A percentile compares a stretch with the other conserved stretches of the same genome.
Conservation (phyloP, 2,329 filamentous ascomycete genomes). For the Neofusicoccum cordaticola region DNA sequence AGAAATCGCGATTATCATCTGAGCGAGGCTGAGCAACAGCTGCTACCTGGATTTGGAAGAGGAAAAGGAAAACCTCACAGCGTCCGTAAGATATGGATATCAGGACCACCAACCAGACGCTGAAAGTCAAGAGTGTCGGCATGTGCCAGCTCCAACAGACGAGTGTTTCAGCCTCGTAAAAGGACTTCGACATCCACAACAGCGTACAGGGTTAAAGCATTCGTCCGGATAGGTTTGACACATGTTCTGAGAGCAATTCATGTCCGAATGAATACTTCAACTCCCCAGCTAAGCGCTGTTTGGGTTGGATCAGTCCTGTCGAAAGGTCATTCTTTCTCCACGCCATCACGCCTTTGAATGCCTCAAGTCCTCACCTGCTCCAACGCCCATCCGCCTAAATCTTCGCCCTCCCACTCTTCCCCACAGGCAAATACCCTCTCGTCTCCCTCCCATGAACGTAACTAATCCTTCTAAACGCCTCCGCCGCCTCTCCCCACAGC, state of each 20-base stretch:
- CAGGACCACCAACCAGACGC: too few relatives aligned
- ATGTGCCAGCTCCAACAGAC: too few relatives aligned
- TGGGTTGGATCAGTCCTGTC: too few relatives aligned
- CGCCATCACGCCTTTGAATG: too few relatives aligned
- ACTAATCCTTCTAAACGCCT: slow-evolving; percentile 51
- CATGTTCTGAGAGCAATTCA: background rate
- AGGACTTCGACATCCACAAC: too few relatives aligned
- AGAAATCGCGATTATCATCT: too few relatives aligned
- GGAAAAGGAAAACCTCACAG: too few relatives aligned
- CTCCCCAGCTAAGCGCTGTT: background rate
- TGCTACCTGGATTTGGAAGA: too few relatives aligned
- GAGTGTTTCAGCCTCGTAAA: too few relatives aligned
- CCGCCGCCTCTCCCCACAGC: slow-evolving; percentile 53
- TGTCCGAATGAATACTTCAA: background rate
- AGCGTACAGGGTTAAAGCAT: background rate
- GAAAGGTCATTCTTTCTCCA: background rate
- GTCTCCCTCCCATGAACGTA: slow-evolving; percentile 51
- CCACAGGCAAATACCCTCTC: slow-evolving; percentile 28
- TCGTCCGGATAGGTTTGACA: background rate
- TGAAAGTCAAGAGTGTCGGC: too few relatives aligned
- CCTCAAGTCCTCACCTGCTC: background rate
- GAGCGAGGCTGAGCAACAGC: too few relatives aligned
- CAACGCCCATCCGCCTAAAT: slow-evolving; percentile 32
- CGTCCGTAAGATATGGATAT: too few relatives aligned
- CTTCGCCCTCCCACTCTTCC: slow-evolving; percentile 43